Conservation (phyloP, 306 rosid genomes). For the Lathyrus tuberosus region DNA sequence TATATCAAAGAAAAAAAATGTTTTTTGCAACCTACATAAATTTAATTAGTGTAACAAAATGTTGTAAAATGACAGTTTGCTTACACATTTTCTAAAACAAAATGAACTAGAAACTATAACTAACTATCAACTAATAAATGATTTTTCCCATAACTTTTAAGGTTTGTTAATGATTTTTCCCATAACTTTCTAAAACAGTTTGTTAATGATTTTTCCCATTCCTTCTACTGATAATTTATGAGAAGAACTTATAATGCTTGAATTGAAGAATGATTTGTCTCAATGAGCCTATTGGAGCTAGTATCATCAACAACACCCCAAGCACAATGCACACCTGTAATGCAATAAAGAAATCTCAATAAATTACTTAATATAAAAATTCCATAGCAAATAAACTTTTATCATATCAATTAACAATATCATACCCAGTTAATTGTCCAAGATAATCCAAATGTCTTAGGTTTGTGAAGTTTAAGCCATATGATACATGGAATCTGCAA, state of each 20-base stretch:
- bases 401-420: background rate
- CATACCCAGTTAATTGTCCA: conserved; percentile 78
- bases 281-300: conserved; percentile 78
- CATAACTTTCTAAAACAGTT: too few relatives aligned
- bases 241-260: conserved; percentile 64
- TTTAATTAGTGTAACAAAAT: background rate
- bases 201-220: too few relatives aligned
- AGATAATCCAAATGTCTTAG: conserved; percentile 60
- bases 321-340: conserved; percentile 69
- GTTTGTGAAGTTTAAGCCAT: conserved; percentile 73
- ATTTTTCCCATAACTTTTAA: background rate
- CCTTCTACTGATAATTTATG: conserved; percentile 35
- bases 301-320: conserved; percentile 60
- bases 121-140: background rate
- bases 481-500: conserved; percentile 83
- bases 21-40: background rate
- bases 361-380: background rate
- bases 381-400: background rate
- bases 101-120: conserved; percentile 12
- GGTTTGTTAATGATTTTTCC: too few relatives aligned
- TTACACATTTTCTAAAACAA: background rate
- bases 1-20: background rate
- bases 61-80: background rate
- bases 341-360: conserved; percentile 3
- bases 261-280: conserved; percentile 63